Evolutionary conservation across 2,329 filamentous ascomycete genomes (phyloP).

Genomic region (Pyrenochaeta sp.): DNA sequence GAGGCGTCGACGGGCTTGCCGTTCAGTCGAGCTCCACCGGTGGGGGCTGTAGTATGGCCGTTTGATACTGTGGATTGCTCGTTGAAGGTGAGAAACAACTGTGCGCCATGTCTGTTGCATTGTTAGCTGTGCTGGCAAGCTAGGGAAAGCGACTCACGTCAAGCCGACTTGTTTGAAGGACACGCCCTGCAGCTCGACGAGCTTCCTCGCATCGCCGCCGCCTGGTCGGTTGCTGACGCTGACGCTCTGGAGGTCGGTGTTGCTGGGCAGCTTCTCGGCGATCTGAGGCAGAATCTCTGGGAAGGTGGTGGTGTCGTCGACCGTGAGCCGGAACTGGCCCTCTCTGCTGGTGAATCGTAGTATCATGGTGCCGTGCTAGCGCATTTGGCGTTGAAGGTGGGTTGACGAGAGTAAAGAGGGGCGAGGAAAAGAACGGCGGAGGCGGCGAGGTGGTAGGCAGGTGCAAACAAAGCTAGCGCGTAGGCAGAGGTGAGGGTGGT

Average conservation of each 20-base stretch:
- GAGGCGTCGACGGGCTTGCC: conserved; percentile 75
- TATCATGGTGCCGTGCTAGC: conserved; percentile 65
- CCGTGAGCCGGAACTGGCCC: conserved; percentile 86
- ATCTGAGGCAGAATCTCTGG: conserved; percentile 62
- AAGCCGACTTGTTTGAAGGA: conserved; percentile 65
- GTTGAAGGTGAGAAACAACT: conserved; percentile 85
- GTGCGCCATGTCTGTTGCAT: conserved; percentile 78
- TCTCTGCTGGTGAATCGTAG: conserved; percentile 89
- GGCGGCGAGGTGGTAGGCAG: conserved; percentile 4
- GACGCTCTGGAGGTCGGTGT: conserved; percentile 62
- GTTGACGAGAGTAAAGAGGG: background rate
- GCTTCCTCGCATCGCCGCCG: conserved; percentile 63
- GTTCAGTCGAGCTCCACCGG: conserved; percentile 71
- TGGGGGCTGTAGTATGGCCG: conserved; percentile 50
- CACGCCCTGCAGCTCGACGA: conserved; percentile 62
- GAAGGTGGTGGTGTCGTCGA: conserved; percentile 79
- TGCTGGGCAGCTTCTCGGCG: conserved; percentile 65
- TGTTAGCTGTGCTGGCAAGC: conserved; percentile 23
- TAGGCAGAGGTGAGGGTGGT: conserved; percentile 19
- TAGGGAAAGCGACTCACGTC: conserved; percentile 50
- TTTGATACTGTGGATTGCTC: conserved; percentile 62
- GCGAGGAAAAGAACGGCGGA: background rate
- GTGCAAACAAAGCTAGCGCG: conserved; percentile 2
- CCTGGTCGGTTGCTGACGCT: conserved; percentile 67
- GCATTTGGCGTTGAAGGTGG: background rate